Evolutionary conservation across 306 rosid genomes (phyloP), one percentile per base, ranked within the genome.

Genomic region (Trichosanthes truncata): DNA sequence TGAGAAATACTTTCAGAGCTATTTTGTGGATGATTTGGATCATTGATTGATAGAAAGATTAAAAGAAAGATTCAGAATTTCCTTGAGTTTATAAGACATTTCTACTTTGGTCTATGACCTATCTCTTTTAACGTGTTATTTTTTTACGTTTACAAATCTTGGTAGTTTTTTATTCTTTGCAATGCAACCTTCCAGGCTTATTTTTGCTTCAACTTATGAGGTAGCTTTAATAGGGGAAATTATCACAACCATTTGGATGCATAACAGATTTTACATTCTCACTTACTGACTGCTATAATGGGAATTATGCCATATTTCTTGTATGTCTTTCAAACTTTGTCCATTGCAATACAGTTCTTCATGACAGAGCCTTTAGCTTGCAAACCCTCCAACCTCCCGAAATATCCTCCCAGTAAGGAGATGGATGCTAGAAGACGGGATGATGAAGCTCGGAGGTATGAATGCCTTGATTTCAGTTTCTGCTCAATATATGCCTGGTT

Each of bases 351-450:
- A 80, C 88, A 91, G 95, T 91, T 91, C 90, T 91, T 89, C 80
- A 84, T 84, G 25, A 86, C 88, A 17, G 89, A 89, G 80, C 95
- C 95, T 51, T 86, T 86, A 87, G 91, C 90, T 35, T 91, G 92
- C 35, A 80, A 87, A 80, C 95, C 95, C 57, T 89, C 92, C 51
- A 86, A 84, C 85, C 91, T 89, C 75, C 95, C 95, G 45, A 89
- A 91, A 79, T 91, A 89, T 80, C 90, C 95, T 10, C 92, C 95
- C 21, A 90, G 89, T 86, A 90, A 90, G 85, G 95, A 90, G 87
- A 89, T 90, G 80, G 95, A 90, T 68, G 95, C 91, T 67, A 90
- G 81, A 89, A 82, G 84, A 63, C 90, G 90, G 48, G 95, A 90
- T 77, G 92, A 90, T 79, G 92, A 89, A 86, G 82, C 85, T 68